phyloP scores from a whole-genome alignment of 495 filamentous ascomycete species.

The Neurospora terricola region DNA sequence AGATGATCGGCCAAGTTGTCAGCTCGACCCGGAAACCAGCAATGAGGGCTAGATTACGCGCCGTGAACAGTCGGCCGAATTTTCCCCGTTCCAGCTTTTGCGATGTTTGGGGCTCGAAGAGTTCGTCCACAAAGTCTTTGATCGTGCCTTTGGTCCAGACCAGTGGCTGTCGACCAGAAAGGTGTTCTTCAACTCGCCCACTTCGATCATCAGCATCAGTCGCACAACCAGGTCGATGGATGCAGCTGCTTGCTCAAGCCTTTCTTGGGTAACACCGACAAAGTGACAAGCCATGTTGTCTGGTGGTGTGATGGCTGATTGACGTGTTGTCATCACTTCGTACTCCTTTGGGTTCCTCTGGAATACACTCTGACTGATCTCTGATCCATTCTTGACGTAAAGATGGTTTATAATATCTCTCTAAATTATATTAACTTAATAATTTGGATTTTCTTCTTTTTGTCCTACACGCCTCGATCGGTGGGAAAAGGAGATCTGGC shows the following conservation, averaged over 20 bases:
- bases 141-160: slow-evolving; percentile 1
- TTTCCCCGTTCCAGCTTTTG: neutral
- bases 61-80: slow-evolving; percentile 11
- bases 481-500: too few relatives aligned
- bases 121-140: neutral
- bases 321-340: too few relatives aligned
- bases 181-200: neutral
- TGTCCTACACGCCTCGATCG: too few relatives aligned
- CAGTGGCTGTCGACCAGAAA: neutral
- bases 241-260: neutral
- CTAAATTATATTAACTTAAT: too few relatives aligned
- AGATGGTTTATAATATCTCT: too few relatives aligned
- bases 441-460: too few relatives aligned
- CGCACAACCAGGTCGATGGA: slow-evolving; percentile 4
- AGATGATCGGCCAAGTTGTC: slow-evolving; percentile 40
- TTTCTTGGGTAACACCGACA: too few relatives aligned
- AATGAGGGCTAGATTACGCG: slow-evolving; percentile 13
- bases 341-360: too few relatives aligned
- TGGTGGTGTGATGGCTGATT: too few relatives aligned
- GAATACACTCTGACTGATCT: too few relatives aligned
- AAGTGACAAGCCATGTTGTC: too few relatives aligned
- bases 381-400: too few relatives aligned
- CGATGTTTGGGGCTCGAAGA: neutral
- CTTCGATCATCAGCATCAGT: slow-evolving; percentile 4
- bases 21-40: slow-evolving; percentile 28